These are phyloP conservation scores for Hansenula lynferdii DNA, from an alignment of 1,139 yeast species.

Conservation along the genomic window DNA sequence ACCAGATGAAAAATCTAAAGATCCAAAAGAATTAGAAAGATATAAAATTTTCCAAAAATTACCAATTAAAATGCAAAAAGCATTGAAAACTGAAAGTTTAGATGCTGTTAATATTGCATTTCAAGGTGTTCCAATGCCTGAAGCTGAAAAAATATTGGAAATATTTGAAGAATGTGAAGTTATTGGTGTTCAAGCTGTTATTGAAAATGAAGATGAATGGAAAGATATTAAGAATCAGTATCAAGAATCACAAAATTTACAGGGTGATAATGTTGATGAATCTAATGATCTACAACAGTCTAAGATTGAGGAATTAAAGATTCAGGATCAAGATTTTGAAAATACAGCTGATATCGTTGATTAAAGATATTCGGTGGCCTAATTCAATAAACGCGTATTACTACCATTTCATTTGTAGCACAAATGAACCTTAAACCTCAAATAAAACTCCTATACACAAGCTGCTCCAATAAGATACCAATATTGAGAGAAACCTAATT, in stretches of 20 bases:
- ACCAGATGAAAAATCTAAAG: slow-evolving; percentile 49
- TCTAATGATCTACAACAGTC: no score
- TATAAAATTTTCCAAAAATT: slow-evolving; percentile 53
- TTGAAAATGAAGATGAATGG: slow-evolving; percentile 72
- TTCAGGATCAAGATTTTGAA: slow-evolving; percentile 8
- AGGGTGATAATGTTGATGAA: slow-evolving; percentile 3
- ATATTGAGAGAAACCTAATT: no score
- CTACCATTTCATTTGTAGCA: no score
- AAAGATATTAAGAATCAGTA: slow-evolving; percentile 46
- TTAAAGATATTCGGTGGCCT: no score
- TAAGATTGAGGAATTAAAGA: slow-evolving; percentile 17
- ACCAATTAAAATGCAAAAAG: slow-evolving; percentile 64
- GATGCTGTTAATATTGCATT: slow-evolving; percentile 84
- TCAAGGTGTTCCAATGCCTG: slow-evolving; percentile 67
- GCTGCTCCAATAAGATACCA: no score
- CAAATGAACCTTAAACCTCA: no score
- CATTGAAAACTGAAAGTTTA: slow-evolving; percentile 64
- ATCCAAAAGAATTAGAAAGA: slow-evolving; percentile 43
- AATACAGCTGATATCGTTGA: slow-evolving; percentile 31
- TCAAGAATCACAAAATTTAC: slow-evolving; percentile 12
- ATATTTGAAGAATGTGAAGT: slow-evolving; percentile 78
- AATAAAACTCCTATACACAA: no score
- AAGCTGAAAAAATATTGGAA: slow-evolving; percentile 76
- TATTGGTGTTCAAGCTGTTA: slow-evolving; percentile 70
- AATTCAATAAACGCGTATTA: no score